Conservation (phyloP, 1,139 yeast species). For the Debaryomyces nepalensis region DNA sequence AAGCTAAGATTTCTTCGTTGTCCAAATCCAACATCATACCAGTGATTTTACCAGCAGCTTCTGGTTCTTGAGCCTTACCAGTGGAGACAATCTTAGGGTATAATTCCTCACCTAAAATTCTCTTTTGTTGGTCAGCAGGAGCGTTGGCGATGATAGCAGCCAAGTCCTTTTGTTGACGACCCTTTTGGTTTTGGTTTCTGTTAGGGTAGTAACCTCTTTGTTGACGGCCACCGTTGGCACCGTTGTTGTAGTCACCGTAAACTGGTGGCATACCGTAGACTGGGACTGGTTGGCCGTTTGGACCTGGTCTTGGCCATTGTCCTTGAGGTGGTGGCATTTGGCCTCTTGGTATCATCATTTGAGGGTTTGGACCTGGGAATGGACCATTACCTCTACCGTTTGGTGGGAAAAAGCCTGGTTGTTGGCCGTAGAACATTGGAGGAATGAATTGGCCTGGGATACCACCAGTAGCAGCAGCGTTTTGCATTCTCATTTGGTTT, state of each 20-base stretch:
- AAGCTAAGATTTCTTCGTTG: constrained; percentile 84
- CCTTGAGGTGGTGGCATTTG: constrained; percentile 72
- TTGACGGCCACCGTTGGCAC: constrained; percentile 41
- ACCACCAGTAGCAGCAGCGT: constrained; percentile 85
- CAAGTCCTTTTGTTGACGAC: constrained; percentile 49
- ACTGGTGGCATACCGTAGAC: constrained; percentile 87
- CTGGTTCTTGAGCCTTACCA: constrained; percentile 85
- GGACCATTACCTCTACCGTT: constrained; percentile 82
- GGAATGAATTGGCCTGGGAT: constrained; percentile 95
- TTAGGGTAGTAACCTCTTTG: constrained; percentile 54
- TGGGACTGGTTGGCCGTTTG: constrained; percentile 80
- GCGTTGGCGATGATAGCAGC: constrained; percentile 64
- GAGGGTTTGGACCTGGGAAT: constrained; percentile 85
- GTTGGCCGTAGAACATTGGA: constrained; percentile 93
- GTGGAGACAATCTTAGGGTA: constrained; percentile 93
- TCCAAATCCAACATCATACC: constrained; percentile 99
- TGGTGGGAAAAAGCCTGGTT: constrained; percentile 81
- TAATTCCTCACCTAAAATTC: constrained; percentile 96
- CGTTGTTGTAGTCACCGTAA: constrained; percentile 57
- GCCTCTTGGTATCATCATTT: constrained; percentile 87
- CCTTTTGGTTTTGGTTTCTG: constrained; percentile 40
- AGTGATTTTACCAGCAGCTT: constrained; percentile 98
- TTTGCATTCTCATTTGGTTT: constrained; percentile 98
- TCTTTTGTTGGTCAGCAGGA: constrained; percentile 91
- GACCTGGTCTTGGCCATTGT: constrained; percentile 79